These are phyloP conservation scores for Dendrocalamus latiflorus DNA, from an alignment of 202 grass and related monocot genomes.

Conservation along the genomic window DNA sequence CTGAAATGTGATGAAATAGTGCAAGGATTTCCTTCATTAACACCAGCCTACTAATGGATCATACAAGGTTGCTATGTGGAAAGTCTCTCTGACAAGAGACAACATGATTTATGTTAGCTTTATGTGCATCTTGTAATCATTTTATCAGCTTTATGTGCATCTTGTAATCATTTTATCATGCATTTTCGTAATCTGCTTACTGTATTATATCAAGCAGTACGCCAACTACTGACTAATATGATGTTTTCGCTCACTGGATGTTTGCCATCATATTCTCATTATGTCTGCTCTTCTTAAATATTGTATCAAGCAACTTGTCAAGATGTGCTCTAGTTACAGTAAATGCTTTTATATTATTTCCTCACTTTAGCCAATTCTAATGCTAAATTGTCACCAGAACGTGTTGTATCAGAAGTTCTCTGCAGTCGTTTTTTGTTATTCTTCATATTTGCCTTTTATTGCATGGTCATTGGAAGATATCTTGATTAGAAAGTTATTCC, in stretches of 20 bases:
- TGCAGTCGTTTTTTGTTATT: no score
- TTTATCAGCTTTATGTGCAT: no score
- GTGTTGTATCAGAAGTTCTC: no score
- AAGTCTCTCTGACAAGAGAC: neutral
- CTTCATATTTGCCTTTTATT: no score
- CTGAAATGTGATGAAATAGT: neutral
- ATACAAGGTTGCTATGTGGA: neutral
- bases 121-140: no score
- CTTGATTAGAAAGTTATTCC: conserved; percentile 5
- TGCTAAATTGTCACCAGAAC: no score
- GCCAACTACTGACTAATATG: neutral
- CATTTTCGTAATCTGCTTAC: neutral
- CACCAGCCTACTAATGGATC: neutral
- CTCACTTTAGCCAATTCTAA: no score
- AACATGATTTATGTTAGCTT: conserved; percentile 3
- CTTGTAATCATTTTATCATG: neutral
- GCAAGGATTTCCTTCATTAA: neutral
- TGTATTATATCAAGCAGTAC: neutral
- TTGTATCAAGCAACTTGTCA: no score
- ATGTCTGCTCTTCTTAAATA: no score
- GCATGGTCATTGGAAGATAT: neutral
- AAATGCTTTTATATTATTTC: no score
- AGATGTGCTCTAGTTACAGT: no score
- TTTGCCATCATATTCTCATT: neutral
- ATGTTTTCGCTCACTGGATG: neutral